Conservation (phyloP, 352 stramenopile species). For the Aphanomyces euteiches region DNA sequence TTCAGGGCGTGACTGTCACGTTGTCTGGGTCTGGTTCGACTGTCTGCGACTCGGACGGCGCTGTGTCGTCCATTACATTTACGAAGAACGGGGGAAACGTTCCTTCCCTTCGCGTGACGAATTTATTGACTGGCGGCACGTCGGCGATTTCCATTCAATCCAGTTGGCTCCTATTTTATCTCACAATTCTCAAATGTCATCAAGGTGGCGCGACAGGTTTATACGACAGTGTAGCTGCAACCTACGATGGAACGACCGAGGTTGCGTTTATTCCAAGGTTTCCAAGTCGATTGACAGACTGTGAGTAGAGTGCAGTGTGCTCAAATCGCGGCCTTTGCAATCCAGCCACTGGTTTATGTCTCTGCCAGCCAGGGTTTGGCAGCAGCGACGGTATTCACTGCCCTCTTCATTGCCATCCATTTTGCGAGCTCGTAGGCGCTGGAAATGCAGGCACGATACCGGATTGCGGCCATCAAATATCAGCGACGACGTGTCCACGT, state of each 20-base stretch:
- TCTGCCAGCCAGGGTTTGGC: slow-evolving; percentile 23
- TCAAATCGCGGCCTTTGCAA: slow-evolving; percentile 54
- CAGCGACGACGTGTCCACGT: not conserved
- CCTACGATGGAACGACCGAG: slow-evolving; percentile 3
- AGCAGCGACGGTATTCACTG: slow-evolving; percentile 48
- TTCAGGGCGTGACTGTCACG: slow-evolving; percentile 46
- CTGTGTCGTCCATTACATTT: slow-evolving; percentile 62
- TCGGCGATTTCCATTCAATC: slow-evolving; percentile 6
- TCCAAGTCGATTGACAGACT: not conserved
- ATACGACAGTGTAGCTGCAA: not conserved
- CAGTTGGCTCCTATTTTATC: slow-evolving; percentile 31
- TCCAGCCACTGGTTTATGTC: slow-evolving; percentile 8
- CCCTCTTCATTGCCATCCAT: not conserved
- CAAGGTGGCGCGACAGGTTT: slow-evolving; percentile 18
- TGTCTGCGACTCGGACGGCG: slow-evolving; percentile 41
- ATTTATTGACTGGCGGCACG: slow-evolving; percentile 37
- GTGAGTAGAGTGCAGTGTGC: slow-evolving; percentile 44
- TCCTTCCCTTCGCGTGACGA: slow-evolving; percentile 48
- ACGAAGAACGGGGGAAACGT: slow-evolving; percentile 62
- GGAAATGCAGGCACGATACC: slow-evolving; percentile 34
- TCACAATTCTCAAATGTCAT: slow-evolving; percentile 29
- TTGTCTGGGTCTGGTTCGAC: slow-evolving; percentile 28
- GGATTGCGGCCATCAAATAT: not conserved
- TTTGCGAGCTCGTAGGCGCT: slow-evolving; percentile 33
- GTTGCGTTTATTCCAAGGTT: not conserved